Evolutionary conservation across 768 basidiomycete genomes (phyloP), one percentile per base, ranked within the genome.

Genomic region (Podaxis sp.): DNA sequence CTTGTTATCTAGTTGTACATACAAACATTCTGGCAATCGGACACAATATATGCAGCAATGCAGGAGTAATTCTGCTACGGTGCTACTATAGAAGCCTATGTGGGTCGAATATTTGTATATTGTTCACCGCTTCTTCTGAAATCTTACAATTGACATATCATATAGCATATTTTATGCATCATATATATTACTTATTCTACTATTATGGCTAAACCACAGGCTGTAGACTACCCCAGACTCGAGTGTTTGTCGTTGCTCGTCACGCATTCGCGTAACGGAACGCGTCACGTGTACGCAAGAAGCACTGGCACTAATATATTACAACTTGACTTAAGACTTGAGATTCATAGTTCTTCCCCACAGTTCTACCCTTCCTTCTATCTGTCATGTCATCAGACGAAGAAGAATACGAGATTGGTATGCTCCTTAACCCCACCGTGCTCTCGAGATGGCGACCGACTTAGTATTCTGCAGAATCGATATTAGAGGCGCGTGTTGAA

Each of bases 391-490:
- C 43, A 67, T 76, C 75, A 66, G 77, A 74, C 49, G 78, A 79
- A 59, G 77, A 79, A 60, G 76, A 87, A 68, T 90, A 87, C 70
- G 86, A 87, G 83, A 87, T 90, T 64, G 88, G 88, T 86, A 61
- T 75, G 87, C 75, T 13, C 56, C 37, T 1, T 27, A 24, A 22
- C 46, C 54, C 17, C 38, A 53, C 7, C 2, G 38, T 64, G 2
- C n/a, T 38, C 27, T 27, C 15, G 55, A 36, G n/a, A 27, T 56
- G 7, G 12, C 36, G 40, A 54, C 68, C 62, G 59, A 19, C 58
- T 24, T 51, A 51, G 15, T 7, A 61, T 3, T 36, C 33, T 64
- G 4, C 63, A 89, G 87, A 89, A 70, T 79, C 78, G 22, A 76
- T 89, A 46, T 71, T 77, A 2, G 74, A 76, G 59, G 89, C 89